Conservation (phyloP, 2,329 filamentous ascomycete genomes). For the Rutstroemia sp. region DNA sequence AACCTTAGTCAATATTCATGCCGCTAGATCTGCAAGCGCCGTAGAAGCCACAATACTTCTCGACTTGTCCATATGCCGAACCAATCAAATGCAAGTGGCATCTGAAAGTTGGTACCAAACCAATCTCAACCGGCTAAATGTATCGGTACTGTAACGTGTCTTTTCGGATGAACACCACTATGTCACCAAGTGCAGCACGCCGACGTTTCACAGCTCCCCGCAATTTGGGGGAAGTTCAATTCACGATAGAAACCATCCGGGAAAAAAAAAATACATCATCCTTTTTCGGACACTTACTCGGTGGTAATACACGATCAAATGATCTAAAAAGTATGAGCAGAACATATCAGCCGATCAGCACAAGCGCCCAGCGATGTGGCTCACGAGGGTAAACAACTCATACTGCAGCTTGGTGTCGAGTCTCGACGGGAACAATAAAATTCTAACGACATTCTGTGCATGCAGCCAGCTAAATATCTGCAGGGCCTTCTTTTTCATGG, state of each 20-base stretch:
- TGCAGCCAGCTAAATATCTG: background rate
- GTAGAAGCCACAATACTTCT: background rate
- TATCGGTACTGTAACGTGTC: background rate
- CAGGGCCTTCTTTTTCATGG: background rate
- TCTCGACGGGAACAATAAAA: background rate
- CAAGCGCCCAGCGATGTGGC: conserved; percentile 4
- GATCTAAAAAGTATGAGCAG: background rate
- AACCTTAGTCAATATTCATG: background rate
- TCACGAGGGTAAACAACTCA: conserved; percentile 7
- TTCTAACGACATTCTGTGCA: no score
- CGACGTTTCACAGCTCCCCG: background rate
- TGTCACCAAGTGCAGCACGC: background rate
- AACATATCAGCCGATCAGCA: conserved; percentile 4
- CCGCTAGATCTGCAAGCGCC: background rate
- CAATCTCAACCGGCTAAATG: background rate
- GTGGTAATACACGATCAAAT: conserved; percentile 10
- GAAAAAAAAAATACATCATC: background rate
- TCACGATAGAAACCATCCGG: background rate
- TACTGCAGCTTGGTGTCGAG: background rate
- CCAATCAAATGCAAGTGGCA: background rate
- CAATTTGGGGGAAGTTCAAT: background rate
- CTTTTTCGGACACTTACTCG: conserved; percentile 6
- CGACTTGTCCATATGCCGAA: background rate
- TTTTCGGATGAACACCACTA: conserved; percentile 1
- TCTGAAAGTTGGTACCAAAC: background rate